Base-by-base conservation (phyloP, 441 rosid genomes). In the Euphorbia celastroides region DNA sequence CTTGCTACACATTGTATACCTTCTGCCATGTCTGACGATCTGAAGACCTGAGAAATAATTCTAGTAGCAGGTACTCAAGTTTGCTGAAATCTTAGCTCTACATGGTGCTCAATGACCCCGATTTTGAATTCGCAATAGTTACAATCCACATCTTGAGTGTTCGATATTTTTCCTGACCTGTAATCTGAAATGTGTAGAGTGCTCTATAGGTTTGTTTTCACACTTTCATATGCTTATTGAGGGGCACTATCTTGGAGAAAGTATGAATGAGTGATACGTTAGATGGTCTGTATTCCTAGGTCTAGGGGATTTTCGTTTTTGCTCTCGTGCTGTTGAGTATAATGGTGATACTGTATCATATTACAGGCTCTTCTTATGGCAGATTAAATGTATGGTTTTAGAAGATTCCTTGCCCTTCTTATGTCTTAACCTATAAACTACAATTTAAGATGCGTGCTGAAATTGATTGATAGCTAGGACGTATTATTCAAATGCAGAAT, bases 21-120 rank as follows among this genome's bases (percentile, higher is more conserved):
- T 62, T 85, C 96, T 23, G 89, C 97, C 12, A 84, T 87, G 87
- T 93, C 97, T 36, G 92, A 82, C 71, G 96, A 93, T 82, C 96
- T 93, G 64, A 89, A 84, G 80, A 69, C 70, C 14, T 71, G 64
- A 75, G 65, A 10, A 20, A 28, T 27, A 17, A 26, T 55, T 28
- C n/a, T 22, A 22, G 57, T 36, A 14, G 2, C 23, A 17, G 54
- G 57, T 27, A n/a, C 31, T n/a, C 57, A 58, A 28, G 6, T 23
- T 57, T 19, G 56, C 70, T 12, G 56, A 36, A 34, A 42, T 13
- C 23, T 20, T 31, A 31, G 46, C 17, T 44, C 31, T 11, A 5
- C 12, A 38, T 17, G 0, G 17, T 28, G 30, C 22, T 30, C 62
- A 23, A 62, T 3, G 14, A 23, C 36, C 23, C 3, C 17, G 34